Conservation (phyloP, 2,329 filamentous ascomycete species). For the Colletotrichum sp. region DNA sequence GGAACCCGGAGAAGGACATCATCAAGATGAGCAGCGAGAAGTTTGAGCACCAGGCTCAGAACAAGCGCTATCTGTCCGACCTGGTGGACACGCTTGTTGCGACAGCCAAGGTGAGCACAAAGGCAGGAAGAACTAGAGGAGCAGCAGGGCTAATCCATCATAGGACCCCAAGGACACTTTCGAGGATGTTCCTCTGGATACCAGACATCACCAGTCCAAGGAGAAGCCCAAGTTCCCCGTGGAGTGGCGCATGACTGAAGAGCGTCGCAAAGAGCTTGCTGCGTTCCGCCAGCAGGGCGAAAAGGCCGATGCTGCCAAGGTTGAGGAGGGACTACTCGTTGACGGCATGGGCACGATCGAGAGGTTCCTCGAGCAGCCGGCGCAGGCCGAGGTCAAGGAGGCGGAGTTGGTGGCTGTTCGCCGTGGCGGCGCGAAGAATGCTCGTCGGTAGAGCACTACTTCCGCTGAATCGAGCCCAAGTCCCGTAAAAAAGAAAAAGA, state of each 20-base stretch:
- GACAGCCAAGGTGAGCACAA: slow-evolving; percentile 67
- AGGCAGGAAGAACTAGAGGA: not conserved
- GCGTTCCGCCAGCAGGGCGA: slow-evolving; percentile 55
- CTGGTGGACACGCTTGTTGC: slow-evolving; percentile 74
- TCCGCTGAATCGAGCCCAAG: not conserved
- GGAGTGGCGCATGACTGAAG: slow-evolving; percentile 79
- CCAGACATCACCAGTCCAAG: slow-evolving; percentile 80
- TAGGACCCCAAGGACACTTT: slow-evolving; percentile 81
- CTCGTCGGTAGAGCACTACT: not conserved
- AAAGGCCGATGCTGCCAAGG: slow-evolving; percentile 58
- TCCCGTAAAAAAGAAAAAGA: not conserved
- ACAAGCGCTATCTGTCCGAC: slow-evolving; percentile 93
- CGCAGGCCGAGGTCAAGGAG: slow-evolving; percentile 32
- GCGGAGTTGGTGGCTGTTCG: slow-evolving; percentile 33
- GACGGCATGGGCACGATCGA: slow-evolving; percentile 59
- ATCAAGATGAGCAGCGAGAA: slow-evolving; percentile 92
- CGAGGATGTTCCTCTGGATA: slow-evolving; percentile 87
- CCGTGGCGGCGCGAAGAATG: not conserved
- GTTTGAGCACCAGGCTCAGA: slow-evolving; percentile 89
- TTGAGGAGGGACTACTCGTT: slow-evolving; percentile 61
- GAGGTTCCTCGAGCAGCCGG: slow-evolving; percentile 31
- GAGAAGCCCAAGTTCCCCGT: slow-evolving; percentile 74
- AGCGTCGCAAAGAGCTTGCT: slow-evolving; percentile 71
- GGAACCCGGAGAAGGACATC: slow-evolving; percentile 82
- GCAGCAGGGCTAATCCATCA: not conserved